A percentile compares a stretch with the other conserved stretches of the same genome.
Conservation (phyloP, 148 eudicot genomes). For the Chenopodium album region DNA sequence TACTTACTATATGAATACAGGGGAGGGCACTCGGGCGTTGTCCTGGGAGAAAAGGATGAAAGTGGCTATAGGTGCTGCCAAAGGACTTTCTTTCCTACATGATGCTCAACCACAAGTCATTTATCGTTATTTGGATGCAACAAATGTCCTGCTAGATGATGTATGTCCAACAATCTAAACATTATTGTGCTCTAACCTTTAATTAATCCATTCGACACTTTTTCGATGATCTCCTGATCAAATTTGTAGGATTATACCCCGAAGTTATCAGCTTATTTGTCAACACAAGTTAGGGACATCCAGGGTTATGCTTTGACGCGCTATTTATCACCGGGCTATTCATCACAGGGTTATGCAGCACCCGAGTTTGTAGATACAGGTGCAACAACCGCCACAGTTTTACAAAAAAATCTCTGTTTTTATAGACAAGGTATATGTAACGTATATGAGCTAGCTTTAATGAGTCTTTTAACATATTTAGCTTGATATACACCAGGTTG, state of each 20-base stretch:
- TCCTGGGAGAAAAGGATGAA: conserved; percentile 46
- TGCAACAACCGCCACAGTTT: too few species aligned
- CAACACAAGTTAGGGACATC: too few species aligned
- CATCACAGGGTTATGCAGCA: too few species aligned
- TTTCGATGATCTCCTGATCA: background rate
- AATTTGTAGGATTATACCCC: conserved; percentile 56
- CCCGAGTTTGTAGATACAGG: too few species aligned
- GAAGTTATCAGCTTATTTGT: conserved; percentile 44
- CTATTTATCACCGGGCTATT: too few species aligned
- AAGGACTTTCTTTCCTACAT: conserved; percentile 73
- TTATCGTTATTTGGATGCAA: conserved; percentile 68
- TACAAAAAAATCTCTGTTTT: too few species aligned
- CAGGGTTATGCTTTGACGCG: too few species aligned
- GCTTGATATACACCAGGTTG: too few species aligned
- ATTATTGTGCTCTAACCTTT: too few species aligned
- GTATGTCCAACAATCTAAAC: conserved; percentile 25
- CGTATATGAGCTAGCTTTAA: too few species aligned
- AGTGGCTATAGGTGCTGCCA: conserved; percentile 78
- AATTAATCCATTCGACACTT: background rate
- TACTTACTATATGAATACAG: background rate
- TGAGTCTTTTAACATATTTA: too few species aligned
- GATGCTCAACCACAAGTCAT: conserved; percentile 64
- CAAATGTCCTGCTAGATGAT: conserved; percentile 61
- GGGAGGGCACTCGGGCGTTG: conserved; percentile 60
- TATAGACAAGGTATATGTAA: too few species aligned